Percentiles rank a stretch among this genome's conserved stretches.
Conservation (phyloP, 2,329 filamentous ascomycete genomes). For the Albifimbria verrucaria region DNA sequence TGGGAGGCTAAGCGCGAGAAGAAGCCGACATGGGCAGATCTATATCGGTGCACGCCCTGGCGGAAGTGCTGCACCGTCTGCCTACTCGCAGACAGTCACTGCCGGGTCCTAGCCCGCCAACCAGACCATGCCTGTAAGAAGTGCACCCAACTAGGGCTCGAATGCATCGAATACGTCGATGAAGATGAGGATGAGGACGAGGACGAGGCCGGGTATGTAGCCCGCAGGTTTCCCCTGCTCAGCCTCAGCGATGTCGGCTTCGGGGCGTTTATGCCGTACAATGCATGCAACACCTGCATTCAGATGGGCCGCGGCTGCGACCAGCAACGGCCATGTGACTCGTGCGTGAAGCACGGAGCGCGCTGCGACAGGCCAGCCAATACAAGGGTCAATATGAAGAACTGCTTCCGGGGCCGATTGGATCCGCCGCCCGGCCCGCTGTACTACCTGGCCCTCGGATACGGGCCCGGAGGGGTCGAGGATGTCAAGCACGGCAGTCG, state of each 20-base stretch:
- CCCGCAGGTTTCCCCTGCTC: slow-evolving; percentile 21
- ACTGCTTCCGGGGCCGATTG: slow-evolving; percentile 14
- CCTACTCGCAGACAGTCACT: slow-evolving; percentile 11
- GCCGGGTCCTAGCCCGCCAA: slow-evolving; percentile 10
- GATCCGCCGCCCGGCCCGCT: slow-evolving; percentile 16
- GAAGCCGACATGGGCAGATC: not conserved
- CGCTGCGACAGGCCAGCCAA: slow-evolving; percentile 10
- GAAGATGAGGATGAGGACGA: no score
- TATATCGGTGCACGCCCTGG: slow-evolving; percentile 3
- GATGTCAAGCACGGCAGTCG: slow-evolving; percentile 14
- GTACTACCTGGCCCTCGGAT: slow-evolving; percentile 31
- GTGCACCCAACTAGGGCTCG: slow-evolving; percentile 27
- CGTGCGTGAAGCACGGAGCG: slow-evolving; percentile 19
- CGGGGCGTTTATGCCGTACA: slow-evolving; percentile 22
- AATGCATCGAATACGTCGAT: slow-evolving; percentile 17
- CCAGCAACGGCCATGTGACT: slow-evolving; percentile 34
- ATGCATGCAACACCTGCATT: slow-evolving; percentile 20
- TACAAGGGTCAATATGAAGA: slow-evolving; percentile 1
- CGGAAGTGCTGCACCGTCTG: slow-evolving; percentile 14
- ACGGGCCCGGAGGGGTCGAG: slow-evolving; percentile 20
- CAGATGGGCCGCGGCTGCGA: slow-evolving; percentile 25
- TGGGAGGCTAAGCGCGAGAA: not conserved
- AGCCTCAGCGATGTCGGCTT: slow-evolving; percentile 28
- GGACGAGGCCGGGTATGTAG: no score
- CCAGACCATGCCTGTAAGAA: slow-evolving; percentile 17